phyloP scores from a whole-genome alignment of 176 grass and related monocot genomes.

The Musa itinerans region DNA sequence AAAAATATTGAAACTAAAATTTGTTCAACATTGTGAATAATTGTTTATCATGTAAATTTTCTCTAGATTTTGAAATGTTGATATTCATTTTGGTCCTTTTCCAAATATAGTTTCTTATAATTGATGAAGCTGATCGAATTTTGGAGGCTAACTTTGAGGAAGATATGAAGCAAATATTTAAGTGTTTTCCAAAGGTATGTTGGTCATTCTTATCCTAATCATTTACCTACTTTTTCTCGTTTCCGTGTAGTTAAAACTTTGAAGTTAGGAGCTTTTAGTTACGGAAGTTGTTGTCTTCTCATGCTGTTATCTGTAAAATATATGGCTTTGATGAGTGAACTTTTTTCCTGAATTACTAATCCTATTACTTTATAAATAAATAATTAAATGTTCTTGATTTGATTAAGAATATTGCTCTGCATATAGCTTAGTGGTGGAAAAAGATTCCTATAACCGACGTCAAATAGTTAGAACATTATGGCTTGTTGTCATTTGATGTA shows the following conservation, averaged over 20 bases:
- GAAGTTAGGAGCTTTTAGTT: not conserved
- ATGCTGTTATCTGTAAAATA: not conserved
- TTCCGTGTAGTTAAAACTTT: not conserved
- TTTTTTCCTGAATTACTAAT: not conserved
- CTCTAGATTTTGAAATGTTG: not conserved
- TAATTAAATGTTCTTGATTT: not conserved
- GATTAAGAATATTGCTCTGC: too few species aligned
- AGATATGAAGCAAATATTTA: constrained; percentile 99
- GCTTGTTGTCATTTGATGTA: too few species aligned
- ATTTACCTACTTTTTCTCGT: not conserved
- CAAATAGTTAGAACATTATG: too few species aligned
- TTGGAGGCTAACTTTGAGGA: constrained; percentile 94
- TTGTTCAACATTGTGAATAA: not conserved
- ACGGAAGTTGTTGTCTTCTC: not conserved
- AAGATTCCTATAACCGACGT: too few species aligned
- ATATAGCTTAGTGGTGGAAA: too few species aligned
- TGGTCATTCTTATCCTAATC: not conserved
- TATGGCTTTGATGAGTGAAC: not conserved
- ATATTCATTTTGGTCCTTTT: constrained; percentile 2
- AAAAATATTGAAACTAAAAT: not conserved
- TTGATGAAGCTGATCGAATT: constrained; percentile 95
- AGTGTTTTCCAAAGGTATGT: constrained; percentile 68
- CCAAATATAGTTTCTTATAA: constrained; percentile 73
- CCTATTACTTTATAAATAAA: not conserved
- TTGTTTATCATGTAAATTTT: not conserved